Evolutionary conservation across 108 stramenopile genomes (phyloP).

Genomic region (Phaeodactylum tricornutum): DNA sequence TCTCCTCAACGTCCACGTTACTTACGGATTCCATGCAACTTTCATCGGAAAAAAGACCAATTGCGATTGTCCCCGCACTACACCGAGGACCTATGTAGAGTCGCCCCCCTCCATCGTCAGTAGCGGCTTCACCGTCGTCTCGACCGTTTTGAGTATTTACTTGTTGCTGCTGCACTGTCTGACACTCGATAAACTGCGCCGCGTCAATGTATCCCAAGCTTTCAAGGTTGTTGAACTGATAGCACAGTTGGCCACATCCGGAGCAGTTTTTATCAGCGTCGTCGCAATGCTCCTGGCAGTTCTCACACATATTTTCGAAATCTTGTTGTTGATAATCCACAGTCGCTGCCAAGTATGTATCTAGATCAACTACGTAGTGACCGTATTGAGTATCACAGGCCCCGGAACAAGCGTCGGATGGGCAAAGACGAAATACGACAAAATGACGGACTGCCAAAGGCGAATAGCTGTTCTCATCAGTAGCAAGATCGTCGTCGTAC

Average conservation of each 20-base stretch:
- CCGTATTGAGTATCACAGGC: slow-evolving; percentile 43
- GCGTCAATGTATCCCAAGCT: slow-evolving; percentile 65
- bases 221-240: slow-evolving; percentile 33
- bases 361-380: slow-evolving; percentile 57
- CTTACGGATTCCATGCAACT: slow-evolving; percentile 38
- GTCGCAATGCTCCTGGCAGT: slow-evolving; percentile 51
- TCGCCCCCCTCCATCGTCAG: slow-evolving; percentile 17
- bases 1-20: slow-evolving; percentile 29
- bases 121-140: slow-evolving; percentile 8
- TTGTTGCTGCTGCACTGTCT: slow-evolving; percentile 36
- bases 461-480: slow-evolving; percentile 28
- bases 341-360: slow-evolving; percentile 44
- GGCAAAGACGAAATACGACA: slow-evolving; percentile 64
- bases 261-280: slow-evolving; percentile 15
- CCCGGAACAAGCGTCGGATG: slow-evolving; percentile 24
- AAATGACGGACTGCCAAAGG: slow-evolving; percentile 54
- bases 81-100: slow-evolving; percentile 61
- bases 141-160: slow-evolving; percentile 2
- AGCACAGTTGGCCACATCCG: slow-evolving; percentile 22
- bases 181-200: slow-evolving; percentile 41
- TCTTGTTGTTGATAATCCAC: slow-evolving; percentile 32
- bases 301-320: slow-evolving; percentile 51
- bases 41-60: slow-evolving; percentile 65
- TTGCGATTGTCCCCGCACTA: slow-evolving; percentile 42
- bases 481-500: slow-evolving; percentile 37